Evolutionary conservation across 202 grass and related monocot species (phyloP).

Genomic region (Sporobolus alterniflorus): DNA sequence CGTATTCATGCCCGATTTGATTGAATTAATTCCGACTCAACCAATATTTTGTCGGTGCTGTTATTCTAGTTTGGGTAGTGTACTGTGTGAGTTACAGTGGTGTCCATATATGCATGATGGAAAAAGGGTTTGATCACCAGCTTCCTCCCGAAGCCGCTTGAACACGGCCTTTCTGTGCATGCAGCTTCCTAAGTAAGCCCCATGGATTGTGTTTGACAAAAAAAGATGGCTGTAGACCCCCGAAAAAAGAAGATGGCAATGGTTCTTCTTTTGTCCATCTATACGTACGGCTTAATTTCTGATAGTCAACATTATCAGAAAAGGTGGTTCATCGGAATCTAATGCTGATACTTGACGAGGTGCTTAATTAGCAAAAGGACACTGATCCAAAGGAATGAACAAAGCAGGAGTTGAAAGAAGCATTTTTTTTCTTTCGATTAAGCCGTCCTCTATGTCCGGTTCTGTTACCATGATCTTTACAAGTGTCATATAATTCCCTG

Average conservation of each 20-base stretch:
- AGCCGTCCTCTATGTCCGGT: background rate
- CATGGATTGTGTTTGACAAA: slow-evolving; percentile 25
- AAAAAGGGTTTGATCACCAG: slow-evolving; percentile 8
- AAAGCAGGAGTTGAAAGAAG: background rate
- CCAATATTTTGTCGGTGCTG: slow-evolving; percentile 38
- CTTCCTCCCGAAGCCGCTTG: slow-evolving; percentile 25
- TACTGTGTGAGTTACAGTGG: background rate
- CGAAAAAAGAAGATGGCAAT: too few species aligned
- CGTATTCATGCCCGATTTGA: slow-evolving; percentile 40
- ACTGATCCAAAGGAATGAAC: background rate
- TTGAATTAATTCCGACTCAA: slow-evolving; percentile 34
- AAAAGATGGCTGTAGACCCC: background rate
- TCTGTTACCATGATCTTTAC: background rate
- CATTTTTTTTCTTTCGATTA: background rate
- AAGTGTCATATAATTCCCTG: background rate
- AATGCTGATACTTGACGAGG: slow-evolving; percentile 8
- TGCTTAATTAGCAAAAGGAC: background rate
- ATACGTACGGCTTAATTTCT: background rate
- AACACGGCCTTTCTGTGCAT: background rate
- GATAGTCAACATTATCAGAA: background rate
- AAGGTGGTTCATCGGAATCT: background rate
- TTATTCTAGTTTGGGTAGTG: slow-evolving; percentile 11
- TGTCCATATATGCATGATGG: background rate
- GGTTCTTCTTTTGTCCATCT: background rate
- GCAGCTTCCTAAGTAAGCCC: slow-evolving; percentile 39